phyloP scores from a whole-genome alignment of 257 asterid species.

The Lavandula angustifolia region DNA sequence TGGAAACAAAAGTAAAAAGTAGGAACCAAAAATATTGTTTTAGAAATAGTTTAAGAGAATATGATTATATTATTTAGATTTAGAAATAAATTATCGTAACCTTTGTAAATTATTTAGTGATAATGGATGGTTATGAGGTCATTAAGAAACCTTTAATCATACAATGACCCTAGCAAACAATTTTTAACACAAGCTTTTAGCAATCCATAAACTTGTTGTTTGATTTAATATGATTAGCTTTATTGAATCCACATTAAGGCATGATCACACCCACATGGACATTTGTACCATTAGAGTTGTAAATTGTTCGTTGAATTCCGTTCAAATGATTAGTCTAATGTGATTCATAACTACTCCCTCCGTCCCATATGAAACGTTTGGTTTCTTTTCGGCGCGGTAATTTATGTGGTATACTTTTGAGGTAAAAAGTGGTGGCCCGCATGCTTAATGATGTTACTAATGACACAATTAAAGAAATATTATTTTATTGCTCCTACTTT shows the following conservation, averaged over 20 bases:
- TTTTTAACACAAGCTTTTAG: constrained; percentile 15
- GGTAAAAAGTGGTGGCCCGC: no score
- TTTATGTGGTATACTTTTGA: no score
- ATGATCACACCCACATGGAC: constrained; percentile 25
- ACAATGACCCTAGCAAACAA: neutral
- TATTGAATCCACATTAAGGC: constrained; percentile 20
- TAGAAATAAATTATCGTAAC: neutral
- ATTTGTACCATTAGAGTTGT: constrained; percentile 14
- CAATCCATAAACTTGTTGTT: neutral
- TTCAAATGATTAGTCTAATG: no score
- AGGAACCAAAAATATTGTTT: neutral
- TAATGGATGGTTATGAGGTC: neutral
- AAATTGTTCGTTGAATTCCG: constrained; percentile 25
- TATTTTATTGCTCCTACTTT: no score
- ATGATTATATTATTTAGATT: neutral
- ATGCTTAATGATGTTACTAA: no score
- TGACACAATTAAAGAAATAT: no score
- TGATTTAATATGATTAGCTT: constrained; percentile 4
- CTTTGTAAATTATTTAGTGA: neutral
- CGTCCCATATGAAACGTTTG: no score
- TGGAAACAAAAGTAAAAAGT: neutral
- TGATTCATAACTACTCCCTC: no score
- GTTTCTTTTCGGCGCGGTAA: no score
- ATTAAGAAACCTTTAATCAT: constrained; percentile 17
- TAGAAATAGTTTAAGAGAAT: neutral